A percentile compares a stretch with the other conserved stretches of the same genome.
Conservation (phyloP, 2,329 filamentous ascomycete species). For the Alternaria incomplexa region DNA sequence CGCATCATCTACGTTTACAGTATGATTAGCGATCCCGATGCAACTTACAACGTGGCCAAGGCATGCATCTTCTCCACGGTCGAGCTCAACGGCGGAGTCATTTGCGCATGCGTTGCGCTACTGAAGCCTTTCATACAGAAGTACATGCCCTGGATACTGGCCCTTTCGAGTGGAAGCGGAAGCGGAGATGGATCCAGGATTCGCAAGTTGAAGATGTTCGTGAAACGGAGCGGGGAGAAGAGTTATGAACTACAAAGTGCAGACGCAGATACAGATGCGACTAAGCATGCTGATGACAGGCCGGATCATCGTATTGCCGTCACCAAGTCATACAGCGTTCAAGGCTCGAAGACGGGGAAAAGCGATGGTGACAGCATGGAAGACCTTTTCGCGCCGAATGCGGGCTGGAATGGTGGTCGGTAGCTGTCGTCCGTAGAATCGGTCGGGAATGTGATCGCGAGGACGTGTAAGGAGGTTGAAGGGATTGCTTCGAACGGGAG, state of each 20-base stretch:
- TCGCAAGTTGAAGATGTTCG: constrained; percentile 12
- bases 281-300: background rate
- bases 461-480: background rate
- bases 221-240: constrained; percentile 4
- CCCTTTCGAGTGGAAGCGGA: constrained; percentile 11
- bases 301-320: constrained; percentile 10
- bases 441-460: background rate
- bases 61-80: constrained; percentile 25
- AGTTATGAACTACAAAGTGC: constrained; percentile 9
- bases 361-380: constrained; percentile 16
- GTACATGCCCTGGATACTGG: constrained; percentile 17
- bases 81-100: constrained; percentile 27
- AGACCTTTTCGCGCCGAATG: constrained; percentile 11
- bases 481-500: background rate
- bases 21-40: constrained; percentile 21
- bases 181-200: constrained; percentile 7
- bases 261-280: background rate
- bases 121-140: constrained; percentile 23
- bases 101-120: constrained; percentile 21
- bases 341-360: constrained; percentile 3
- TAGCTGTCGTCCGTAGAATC: background rate
- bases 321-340: constrained; percentile 14
- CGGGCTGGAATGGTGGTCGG: constrained; percentile 7
- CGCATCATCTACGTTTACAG: constrained; percentile 29
- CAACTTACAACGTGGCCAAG: constrained; percentile 24